Percentiles rank a stretch among this genome's conserved stretches.
Conservation (phyloP, 2,329 filamentous ascomycete species). For the Claviceps arundinis region DNA sequence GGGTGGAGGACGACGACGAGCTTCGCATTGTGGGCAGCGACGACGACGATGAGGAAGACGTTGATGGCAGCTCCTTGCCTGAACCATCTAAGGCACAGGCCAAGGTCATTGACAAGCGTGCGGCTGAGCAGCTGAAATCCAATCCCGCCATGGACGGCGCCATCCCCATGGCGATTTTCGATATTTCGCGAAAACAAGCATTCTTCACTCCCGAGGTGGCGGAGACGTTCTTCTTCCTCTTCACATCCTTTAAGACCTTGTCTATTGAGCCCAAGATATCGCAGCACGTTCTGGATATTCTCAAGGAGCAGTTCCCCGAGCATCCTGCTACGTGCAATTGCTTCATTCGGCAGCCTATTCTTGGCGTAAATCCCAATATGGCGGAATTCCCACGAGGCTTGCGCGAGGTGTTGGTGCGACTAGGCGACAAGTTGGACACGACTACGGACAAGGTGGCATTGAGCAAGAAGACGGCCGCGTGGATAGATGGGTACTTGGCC, state of each 20-base stretch:
- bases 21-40: conserved; percentile 30
- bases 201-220: conserved; percentile 53
- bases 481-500: conserved; percentile 41
- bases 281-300: conserved; percentile 55
- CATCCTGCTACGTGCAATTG: conserved; percentile 55
- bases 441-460: conserved; percentile 34
- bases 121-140: conserved; percentile 42
- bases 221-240: conserved; percentile 68
- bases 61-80: conserved; percentile 29
- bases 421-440: conserved; percentile 38
- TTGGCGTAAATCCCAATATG: conserved; percentile 49
- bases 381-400: conserved; percentile 62
- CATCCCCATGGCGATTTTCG: conserved; percentile 85
- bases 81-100: conserved; percentile 27
- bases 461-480: conserved; percentile 34
- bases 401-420: conserved; percentile 45
- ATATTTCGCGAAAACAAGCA: conserved; percentile 67
- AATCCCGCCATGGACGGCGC: conserved; percentile 85
- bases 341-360: conserved; percentile 55
- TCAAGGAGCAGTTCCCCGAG: conserved; percentile 46
- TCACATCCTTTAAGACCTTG: conserved; percentile 54
- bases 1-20: conserved; percentile 35
- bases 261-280: conserved; percentile 53
- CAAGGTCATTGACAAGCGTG: conserved; percentile 33
- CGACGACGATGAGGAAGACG: conserved; percentile 32